Conservation (phyloP, 257 asterid genomes). For the Prunella vulgaris region DNA sequence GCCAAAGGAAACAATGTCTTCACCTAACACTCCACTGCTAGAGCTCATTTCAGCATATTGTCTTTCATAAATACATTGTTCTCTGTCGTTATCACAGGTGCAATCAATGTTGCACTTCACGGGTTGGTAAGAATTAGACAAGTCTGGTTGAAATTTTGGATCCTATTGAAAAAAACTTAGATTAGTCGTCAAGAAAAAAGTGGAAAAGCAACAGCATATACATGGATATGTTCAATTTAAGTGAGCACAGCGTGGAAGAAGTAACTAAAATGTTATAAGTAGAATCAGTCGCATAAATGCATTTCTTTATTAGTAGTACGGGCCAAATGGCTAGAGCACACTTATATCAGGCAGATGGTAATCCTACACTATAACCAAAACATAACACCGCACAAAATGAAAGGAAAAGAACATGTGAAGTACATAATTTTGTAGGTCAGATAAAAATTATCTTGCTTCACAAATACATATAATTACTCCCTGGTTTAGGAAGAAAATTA, state of each 20-base stretch:
- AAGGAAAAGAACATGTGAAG: background rate
- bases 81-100: constrained; percentile 65
- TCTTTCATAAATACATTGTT: constrained; percentile 76
- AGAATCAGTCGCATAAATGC: background rate
- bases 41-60: constrained; percentile 99
- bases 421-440: background rate
- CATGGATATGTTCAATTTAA: background rate
- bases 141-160: constrained; percentile 84
- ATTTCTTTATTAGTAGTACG: background rate
- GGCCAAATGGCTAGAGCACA: background rate
- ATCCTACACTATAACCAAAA: background rate
- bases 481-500: background rate
- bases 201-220: background rate
- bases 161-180: constrained; percentile 43
- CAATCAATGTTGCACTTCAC: constrained; percentile 88
- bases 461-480: background rate
- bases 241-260: constrained; percentile 9
- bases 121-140: constrained; percentile 73
- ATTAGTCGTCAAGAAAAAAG: constrained; percentile 17
- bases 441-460: background rate
- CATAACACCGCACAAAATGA: background rate
- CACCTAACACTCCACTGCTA: constrained; percentile 93
- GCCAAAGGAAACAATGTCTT: constrained; percentile 91
- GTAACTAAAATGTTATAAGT: background rate
- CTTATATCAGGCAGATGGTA: background rate